Conservation (phyloP, 2,329 filamentous ascomycete species). For the Leptographium lundbergii region DNA sequence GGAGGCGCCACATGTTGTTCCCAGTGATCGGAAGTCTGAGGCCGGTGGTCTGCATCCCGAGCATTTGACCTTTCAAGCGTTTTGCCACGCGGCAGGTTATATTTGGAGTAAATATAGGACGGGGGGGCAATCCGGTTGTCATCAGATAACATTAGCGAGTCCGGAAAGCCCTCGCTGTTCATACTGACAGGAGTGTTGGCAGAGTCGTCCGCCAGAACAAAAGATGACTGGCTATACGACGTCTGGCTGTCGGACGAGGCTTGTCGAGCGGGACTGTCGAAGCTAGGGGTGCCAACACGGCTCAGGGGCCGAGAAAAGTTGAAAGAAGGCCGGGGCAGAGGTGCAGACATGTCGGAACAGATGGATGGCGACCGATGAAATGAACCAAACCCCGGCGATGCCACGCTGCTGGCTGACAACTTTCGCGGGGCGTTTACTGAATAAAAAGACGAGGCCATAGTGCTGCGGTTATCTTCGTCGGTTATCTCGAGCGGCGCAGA, state of each 20-base stretch:
- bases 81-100: constrained; percentile 71
- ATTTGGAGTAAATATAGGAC: constrained; percentile 81
- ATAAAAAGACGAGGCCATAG: constrained; percentile 38
- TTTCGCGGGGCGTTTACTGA: constrained; percentile 59
- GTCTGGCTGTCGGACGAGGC: constrained; percentile 55
- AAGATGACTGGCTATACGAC: constrained; percentile 43
- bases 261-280: constrained; percentile 48
- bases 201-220: constrained; percentile 50
- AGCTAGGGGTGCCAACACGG: constrained; percentile 47
- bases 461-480: constrained; percentile 53
- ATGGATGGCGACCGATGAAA: constrained; percentile 72
- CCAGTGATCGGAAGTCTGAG: constrained; percentile 46
- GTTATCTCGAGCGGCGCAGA: constrained; percentile 52
- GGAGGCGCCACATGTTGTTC: constrained; percentile 37
- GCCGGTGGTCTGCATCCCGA: constrained; percentile 39
- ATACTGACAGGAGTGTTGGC: constrained; percentile 60
- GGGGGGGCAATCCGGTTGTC: constrained; percentile 35
- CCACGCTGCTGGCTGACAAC: constrained; percentile 50
- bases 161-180: constrained; percentile 55
- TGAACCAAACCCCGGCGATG: constrained; percentile 45
- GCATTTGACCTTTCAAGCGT: constrained; percentile 54
- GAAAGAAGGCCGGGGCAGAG: constrained; percentile 60
- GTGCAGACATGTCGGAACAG: constrained; percentile 65
- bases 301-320: constrained; percentile 93
- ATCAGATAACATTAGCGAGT: constrained; percentile 27